phyloP scores from a whole-genome alignment of 495 filamentous ascomycete species.

The Friedmanniomyces simplex region DNA sequence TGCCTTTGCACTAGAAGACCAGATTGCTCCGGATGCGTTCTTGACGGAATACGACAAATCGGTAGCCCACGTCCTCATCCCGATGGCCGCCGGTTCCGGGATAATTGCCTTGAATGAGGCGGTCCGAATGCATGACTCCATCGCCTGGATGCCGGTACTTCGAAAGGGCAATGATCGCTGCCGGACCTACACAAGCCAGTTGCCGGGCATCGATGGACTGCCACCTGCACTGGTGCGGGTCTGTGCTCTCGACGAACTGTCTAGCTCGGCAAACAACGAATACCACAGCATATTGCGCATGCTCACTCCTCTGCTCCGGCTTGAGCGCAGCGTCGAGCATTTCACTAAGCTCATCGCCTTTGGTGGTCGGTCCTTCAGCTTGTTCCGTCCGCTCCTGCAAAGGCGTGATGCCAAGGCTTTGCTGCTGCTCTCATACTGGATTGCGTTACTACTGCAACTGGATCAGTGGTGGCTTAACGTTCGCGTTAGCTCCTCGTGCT shows the following conservation, averaged over 20 bases:
- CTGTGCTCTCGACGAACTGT: neutral
- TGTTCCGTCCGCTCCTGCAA: neutral
- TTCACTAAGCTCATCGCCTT: slow-evolving; percentile 5
- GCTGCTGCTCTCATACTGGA: slow-evolving; percentile 6
- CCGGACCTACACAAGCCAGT: neutral
- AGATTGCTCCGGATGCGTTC: neutral
- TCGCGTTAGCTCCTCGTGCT: neutral
- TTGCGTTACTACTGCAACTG: neutral
- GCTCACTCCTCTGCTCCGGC: neutral
- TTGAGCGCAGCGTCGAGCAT: neutral
- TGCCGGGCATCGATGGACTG: neutral
- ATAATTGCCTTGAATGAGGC: neutral
- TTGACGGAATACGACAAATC: neutral
- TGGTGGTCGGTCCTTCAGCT: neutral
- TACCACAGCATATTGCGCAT: slow-evolving; percentile 1
- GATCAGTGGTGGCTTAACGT: slow-evolving; percentile 8
- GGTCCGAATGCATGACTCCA: neutral
- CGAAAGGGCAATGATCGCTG: neutral
- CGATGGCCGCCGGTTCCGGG: neutral
- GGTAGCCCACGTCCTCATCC: neutral
- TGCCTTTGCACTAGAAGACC: neutral
- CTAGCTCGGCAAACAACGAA: neutral
- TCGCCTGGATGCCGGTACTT: neutral
- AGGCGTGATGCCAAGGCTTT: neutral
- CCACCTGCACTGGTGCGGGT: slow-evolving; percentile 4